phyloP scores from a whole-genome alignment of 768 basidiomycete species.

The Boletus insuetus region DNA sequence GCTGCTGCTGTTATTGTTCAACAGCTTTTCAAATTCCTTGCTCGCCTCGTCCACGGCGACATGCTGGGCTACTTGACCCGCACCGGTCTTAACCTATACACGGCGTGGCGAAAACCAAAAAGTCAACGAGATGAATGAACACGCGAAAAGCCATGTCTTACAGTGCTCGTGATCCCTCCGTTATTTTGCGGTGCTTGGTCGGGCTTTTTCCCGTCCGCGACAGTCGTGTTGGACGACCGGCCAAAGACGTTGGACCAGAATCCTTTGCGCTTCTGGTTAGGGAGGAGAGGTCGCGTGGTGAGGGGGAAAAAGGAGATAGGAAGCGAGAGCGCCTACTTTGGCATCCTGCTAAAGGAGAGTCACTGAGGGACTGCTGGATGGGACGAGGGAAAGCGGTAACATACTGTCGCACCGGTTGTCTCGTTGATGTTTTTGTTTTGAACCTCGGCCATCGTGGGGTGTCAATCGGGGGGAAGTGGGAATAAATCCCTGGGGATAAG shows the following conservation, averaged over 20 bases:
- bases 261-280: conserved; percentile 15
- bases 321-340: conserved; percentile 4
- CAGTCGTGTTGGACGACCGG: not conserved
- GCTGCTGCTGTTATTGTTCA: not conserved
- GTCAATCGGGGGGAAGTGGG: not conserved
- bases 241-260: conserved; percentile 11
- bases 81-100: not conserved
- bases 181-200: conserved; percentile 1
- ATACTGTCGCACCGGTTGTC: not conserved
- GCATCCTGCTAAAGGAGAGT: not conserved
- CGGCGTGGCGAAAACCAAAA: not conserved
- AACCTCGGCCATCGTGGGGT: conserved; percentile 1
- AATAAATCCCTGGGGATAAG: not conserved
- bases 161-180: conserved; percentile 8
- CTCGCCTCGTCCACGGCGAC: conserved; percentile 11
- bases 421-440: not conserved
- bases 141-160: not conserved
- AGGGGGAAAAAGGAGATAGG: not conserved
- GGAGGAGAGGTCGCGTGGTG: not conserved
- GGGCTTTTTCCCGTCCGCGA: not conserved
- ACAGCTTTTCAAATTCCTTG: conserved; percentile 1
- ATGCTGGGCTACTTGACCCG: conserved; percentile 7
- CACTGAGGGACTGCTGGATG: not conserved
- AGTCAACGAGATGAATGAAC: too few species aligned
- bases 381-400: not conserved